Evolutionary conservation across 441 rosid species (phyloP).

Genomic region (Gossypium laxum): DNA sequence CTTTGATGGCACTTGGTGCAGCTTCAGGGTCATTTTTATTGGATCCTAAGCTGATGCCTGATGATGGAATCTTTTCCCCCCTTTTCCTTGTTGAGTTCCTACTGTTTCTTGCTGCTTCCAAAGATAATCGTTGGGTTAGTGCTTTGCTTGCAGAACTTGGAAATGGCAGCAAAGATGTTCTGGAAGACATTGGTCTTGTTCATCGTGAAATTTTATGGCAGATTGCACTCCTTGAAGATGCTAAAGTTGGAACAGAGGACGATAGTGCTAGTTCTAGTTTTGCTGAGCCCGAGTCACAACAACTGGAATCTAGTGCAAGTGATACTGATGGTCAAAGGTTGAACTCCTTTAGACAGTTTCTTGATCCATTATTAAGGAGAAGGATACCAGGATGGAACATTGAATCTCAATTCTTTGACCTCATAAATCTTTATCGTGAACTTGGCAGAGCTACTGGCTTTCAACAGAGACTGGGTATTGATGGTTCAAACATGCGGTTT

Average conservation of each 20-base stretch:
- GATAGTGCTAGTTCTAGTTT: constrained; percentile 31
- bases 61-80: constrained; percentile 59
- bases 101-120: constrained; percentile 84
- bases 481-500: constrained; percentile 34
- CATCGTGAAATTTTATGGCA: constrained; percentile 94
- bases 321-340: constrained; percentile 70
- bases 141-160: constrained; percentile 86
- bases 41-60: constrained; percentile 51
- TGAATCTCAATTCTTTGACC: constrained; percentile 92
- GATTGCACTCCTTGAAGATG: constrained; percentile 74
- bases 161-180: constrained; percentile 73
- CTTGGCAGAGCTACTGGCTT: constrained; percentile 75
- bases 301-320: constrained; percentile 35
- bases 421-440: constrained; percentile 79
- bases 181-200: constrained; percentile 70
- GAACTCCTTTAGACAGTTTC: constrained; percentile 82
- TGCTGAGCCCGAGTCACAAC: constrained; percentile 39
- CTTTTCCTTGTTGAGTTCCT: constrained; percentile 93
- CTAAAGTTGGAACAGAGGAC: constrained; percentile 51
- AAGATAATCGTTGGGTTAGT: constrained; percentile 92
- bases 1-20: constrained; percentile 45
- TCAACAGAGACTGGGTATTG: constrained; percentile 53
- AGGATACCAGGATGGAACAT: constrained; percentile 75
- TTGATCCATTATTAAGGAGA: constrained; percentile 87
- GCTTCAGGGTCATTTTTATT: constrained; percentile 62